These are phyloP conservation scores for Tolypocladium capitatum DNA, from an alignment of 2,329 filamentous ascomycete genomes.

Conservation along the genomic window DNA sequence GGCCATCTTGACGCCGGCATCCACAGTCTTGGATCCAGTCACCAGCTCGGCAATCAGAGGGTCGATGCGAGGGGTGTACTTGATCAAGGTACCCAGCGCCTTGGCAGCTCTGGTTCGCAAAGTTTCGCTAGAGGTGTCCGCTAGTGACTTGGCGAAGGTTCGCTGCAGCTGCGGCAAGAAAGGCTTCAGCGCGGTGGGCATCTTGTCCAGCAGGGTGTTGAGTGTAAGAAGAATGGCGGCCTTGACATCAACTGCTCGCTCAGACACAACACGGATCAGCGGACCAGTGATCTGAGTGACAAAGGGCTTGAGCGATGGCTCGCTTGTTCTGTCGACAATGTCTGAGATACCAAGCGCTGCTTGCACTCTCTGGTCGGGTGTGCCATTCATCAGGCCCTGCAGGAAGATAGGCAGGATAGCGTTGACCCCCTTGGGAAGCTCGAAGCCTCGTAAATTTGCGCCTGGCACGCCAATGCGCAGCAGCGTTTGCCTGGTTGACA, in stretches of 20 bases:
- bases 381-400: slow-evolving; percentile 95
- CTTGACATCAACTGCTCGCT: slow-evolving; percentile 92
- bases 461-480: slow-evolving; percentile 82
- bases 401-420: slow-evolving; percentile 93
- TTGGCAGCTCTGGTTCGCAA: slow-evolving; percentile 81
- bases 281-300: slow-evolving; percentile 97
- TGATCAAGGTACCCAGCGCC: slow-evolving; percentile 88
- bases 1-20: slow-evolving; percentile 77
- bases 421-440: slow-evolving; percentile 90
- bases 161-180: slow-evolving; percentile 94
- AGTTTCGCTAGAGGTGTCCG: slow-evolving; percentile 82
- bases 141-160: slow-evolving; percentile 91
- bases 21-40: slow-evolving; percentile 80
- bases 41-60: slow-evolving; percentile 86
- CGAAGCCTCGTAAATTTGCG: slow-evolving; percentile 73
- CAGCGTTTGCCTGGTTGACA: slow-evolving; percentile 73
- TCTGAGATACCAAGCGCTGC: slow-evolving; percentile 90
- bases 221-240: slow-evolving; percentile 86
- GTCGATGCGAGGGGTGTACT: slow-evolving; percentile 87
- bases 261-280: slow-evolving; percentile 92
- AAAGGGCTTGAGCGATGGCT: slow-evolving; percentile 79
- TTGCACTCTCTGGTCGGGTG: slow-evolving; percentile 79
- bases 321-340: slow-evolving; percentile 82
- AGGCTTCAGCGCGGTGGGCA: slow-evolving; percentile 86
- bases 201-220: slow-evolving; percentile 93